phyloP scores from a whole-genome alignment of 2,329 filamentous ascomycete genomes.

The Trichoderma breve region DNA sequence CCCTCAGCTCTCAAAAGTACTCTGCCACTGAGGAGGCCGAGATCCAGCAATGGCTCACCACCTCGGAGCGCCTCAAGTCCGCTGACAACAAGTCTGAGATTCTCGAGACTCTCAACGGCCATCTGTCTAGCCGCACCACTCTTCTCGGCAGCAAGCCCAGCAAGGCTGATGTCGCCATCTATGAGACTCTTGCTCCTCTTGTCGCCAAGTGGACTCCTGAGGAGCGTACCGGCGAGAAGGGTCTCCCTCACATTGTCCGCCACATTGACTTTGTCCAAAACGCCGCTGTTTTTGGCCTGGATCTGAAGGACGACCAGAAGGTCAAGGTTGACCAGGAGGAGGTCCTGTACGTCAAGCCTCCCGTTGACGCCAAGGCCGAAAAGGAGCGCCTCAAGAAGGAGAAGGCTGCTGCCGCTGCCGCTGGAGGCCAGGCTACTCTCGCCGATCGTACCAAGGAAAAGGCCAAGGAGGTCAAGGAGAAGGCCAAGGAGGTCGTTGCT shows the following conservation, averaged over 20 bases:
- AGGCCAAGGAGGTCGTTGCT: conserved; percentile 53
- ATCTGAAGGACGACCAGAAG: conserved; percentile 70
- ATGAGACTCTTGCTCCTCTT: conserved; percentile 71
- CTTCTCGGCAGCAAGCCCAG: conserved; percentile 87
- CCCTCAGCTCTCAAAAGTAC: conserved; percentile 68
- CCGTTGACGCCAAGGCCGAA: conserved; percentile 87
- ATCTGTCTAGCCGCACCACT: conserved; percentile 85
- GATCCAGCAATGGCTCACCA: conserved; percentile 84
- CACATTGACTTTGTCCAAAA: conserved; percentile 95
- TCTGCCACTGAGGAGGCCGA: conserved; percentile 77
- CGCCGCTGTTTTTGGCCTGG: conserved; percentile 69
- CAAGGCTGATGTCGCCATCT: conserved; percentile 80
- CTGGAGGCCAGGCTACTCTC: conserved; percentile 50
- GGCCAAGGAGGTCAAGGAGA: conserved; percentile 56
- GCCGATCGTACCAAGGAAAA: conserved; percentile 62
- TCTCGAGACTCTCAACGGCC: conserved; percentile 76
- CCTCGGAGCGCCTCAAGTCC: conserved; percentile 63
- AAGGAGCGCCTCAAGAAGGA: conserved; percentile 97
- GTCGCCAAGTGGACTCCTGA: conserved; percentile 80
- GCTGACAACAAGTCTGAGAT: conserved; percentile 63
- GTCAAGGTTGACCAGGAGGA: conserved; percentile 74
- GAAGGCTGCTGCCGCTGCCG: conserved; percentile 69
- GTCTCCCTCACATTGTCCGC: conserved; percentile 86
- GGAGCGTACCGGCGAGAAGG: conserved; percentile 84
- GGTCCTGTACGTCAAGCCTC: conserved; percentile 83